A percentile compares a stretch with the other conserved stretches of the same genome.
Evolutionary conservation across 2,329 filamentous ascomycete species (phyloP).

Genomic region (Xylariaceae sp.): DNA sequence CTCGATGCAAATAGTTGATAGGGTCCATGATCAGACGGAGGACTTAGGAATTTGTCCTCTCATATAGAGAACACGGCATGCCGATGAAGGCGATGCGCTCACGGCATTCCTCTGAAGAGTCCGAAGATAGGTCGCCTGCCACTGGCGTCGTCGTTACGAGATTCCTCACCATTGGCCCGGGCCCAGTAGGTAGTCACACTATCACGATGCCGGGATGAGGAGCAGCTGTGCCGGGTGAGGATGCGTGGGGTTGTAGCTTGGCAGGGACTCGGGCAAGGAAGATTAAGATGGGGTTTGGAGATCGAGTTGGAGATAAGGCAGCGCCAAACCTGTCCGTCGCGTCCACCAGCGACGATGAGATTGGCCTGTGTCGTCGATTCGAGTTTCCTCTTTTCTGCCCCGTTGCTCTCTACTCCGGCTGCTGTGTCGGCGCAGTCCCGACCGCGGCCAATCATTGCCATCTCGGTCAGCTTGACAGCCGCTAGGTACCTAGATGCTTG

Average conservation of each 20-base stretch:
- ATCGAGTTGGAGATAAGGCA: background rate
- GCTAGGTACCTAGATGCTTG: no score
- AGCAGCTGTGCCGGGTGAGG: background rate
- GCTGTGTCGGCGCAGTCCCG: no score
- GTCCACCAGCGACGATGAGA: background rate
- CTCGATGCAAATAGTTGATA: background rate
- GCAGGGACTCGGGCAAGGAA: no score
- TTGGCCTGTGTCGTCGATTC: conserved; percentile 1
- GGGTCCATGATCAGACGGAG: background rate
- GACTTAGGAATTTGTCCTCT: background rate
- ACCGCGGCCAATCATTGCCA: no score
- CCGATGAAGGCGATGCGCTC: background rate
- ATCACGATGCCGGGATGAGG: background rate
- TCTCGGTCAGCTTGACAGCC: no score
- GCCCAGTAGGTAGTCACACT: no score
- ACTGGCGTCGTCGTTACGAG: conserved; percentile 2
- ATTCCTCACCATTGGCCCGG: background rate
- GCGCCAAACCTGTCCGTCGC: background rate
- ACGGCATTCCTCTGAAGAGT: background rate
- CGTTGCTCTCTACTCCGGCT: no score
- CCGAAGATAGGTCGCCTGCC: conserved; percentile 2
- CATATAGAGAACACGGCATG: background rate
- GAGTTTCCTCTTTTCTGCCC: conserved; percentile 3
- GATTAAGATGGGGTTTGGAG: background rate
- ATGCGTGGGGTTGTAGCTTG: background rate